Evolutionary conservation across 2,329 filamentous ascomycete genomes (phyloP).

Genomic region (Xylaria sp.): DNA sequence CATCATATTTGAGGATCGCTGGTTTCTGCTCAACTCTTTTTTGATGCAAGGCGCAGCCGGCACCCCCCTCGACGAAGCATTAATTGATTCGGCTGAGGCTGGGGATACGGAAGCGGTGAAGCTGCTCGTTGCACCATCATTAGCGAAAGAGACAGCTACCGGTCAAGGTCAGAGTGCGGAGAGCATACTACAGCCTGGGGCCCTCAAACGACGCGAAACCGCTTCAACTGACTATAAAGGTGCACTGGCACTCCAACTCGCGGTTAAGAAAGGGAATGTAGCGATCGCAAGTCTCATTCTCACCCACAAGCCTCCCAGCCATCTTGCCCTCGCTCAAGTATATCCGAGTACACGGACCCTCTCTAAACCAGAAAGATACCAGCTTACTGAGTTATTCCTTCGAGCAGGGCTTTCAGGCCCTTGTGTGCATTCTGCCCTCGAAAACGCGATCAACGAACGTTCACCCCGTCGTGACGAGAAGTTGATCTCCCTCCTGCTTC

Average conservation of each 20-base stretch:
- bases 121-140: conserved; percentile 56
- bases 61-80: conserved; percentile 51
- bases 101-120: conserved; percentile 54
- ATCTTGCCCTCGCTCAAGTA: conserved; percentile 53
- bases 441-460: conserved; percentile 58
- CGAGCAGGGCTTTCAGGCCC: conserved; percentile 53
- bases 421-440: conserved; percentile 55
- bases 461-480: conserved; percentile 54
- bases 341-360: conserved; percentile 56
- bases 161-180: conserved; percentile 37
- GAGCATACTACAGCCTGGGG: conserved; percentile 40
- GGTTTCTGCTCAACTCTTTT: conserved; percentile 51
- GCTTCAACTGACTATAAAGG: conserved; percentile 60
- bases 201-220: conserved; percentile 52
- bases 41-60: conserved; percentile 59
- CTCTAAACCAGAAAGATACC: conserved; percentile 49
- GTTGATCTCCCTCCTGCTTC: conserved; percentile 58
- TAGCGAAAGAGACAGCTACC: conserved; percentile 43
- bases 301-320: conserved; percentile 50
- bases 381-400: conserved; percentile 57
- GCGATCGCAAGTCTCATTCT: conserved; percentile 54
- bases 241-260: conserved; percentile 56
- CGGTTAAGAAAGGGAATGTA: conserved; percentile 52
- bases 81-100: conserved; percentile 56
- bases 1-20: conserved; percentile 51